Percentiles rank a stretch among this genome's conserved stretches.
phyloP scores from a whole-genome alignment of 352 stramenopile species.

The Phytopythium vexans region DNA sequence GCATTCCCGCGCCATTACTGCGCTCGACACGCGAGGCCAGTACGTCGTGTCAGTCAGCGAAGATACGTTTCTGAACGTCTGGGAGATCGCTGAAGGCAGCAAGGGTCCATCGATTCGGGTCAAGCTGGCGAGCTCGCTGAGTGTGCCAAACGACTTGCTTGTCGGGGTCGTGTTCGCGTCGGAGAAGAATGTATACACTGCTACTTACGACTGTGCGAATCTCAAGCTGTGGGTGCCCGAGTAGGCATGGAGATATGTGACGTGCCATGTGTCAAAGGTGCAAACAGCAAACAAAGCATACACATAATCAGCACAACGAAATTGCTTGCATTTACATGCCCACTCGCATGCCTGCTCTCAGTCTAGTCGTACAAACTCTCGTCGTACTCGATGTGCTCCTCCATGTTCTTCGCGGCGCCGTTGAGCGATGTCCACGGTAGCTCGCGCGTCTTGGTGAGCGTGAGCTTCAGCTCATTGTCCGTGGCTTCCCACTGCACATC shows the following conservation, averaged over 20 bases:
- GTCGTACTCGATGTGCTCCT: constrained; percentile 86
- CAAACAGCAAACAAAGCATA: background rate
- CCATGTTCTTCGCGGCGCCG: constrained; percentile 73
- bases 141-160: constrained; percentile 59
- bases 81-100: constrained; percentile 36
- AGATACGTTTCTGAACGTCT: constrained; percentile 81
- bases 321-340: background rate
- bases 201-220: constrained; percentile 61
- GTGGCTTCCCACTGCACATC: constrained; percentile 54
- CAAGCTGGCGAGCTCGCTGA: constrained; percentile 59
- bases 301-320: background rate
- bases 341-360: constrained; percentile 6
- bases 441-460: constrained; percentile 54
- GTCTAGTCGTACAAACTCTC: constrained; percentile 72
- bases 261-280: background rate
- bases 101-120: constrained; percentile 19
- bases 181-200: constrained; percentile 49
- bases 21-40: constrained; percentile 47
- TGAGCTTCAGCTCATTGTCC: constrained; percentile 67
- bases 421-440: constrained; percentile 80
- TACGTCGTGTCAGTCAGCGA: constrained; percentile 63
- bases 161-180: constrained; percentile 50
- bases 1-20: constrained; percentile 67
- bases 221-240: constrained; percentile 70
- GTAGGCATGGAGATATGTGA: constrained; percentile 11